Evolutionary conservation across 805 yeast species (phyloP), one percentile per base, ranked within the genome.

Genomic region (Candida hungchunana): DNA sequence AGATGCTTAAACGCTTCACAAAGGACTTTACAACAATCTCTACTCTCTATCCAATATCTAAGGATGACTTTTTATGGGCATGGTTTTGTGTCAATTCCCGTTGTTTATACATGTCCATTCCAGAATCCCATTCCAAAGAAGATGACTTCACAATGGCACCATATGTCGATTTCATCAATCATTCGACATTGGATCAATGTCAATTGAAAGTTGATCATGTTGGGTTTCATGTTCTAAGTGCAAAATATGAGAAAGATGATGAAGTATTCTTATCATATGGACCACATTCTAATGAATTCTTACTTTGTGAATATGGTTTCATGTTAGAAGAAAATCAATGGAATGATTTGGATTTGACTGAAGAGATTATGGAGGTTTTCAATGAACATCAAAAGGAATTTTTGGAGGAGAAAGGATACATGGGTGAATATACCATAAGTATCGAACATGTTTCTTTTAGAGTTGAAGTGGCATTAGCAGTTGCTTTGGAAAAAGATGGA

Each of bases 1-100:
- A 65, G 30, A 79, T 81, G 31, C 41, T 55, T 18, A 37, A 39
- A 0, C 56, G 73, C 25, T 74, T 79, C 36, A 41, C 45, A 4
- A 42, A 37, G 3, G 93, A 84, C 49, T 71, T 62, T n/a, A n/a
- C 11, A 28, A 40, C 22, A 9, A 25, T 7, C 7, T 26, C 13
- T 4, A 14, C 1, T 9, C 24, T 2, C 7, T 26, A 9, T 13
- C n/a, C 27, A 5, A 13, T 50, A 4, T 20, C 37, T 1, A 36
- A 31, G 13, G 35, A 34, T 6, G 36, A 36, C 4, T 80, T 71
- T 46, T 50, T 79, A 9, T 77, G 86, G 75, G 75, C 83, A 0
- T 90, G 96, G 95, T 68, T 84, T 50, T 79, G 90, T 50, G 84
- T 89, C 38, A 90, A 93, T 55, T 82, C 97, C 2, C 79, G 98